phyloP scores from a whole-genome alignment of 176 grass and related monocot species.

The Triticum aestivum region IWGSC_CS_RefSeq_v2.1 NC_057803.1:96489026-96489525 shows the following conservation, averaged over 20 bases:
- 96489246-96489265: neutral
- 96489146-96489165: neutral
- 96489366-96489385: slow-evolving; percentile 16
- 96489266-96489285: slow-evolving; percentile 3
- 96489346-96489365: slow-evolving; percentile 6
- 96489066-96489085: neutral
- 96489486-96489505: slow-evolving; percentile 77
- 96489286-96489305: slow-evolving; percentile 2
- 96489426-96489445: neutral
- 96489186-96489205: neutral
- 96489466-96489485: slow-evolving; percentile 66
- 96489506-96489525: slow-evolving; percentile 58
- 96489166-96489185: neutral
- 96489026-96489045: slow-evolving; percentile 12
- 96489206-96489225: slow-evolving; percentile 8
- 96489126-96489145: neutral
- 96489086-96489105: neutral
- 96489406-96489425: neutral
- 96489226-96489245: neutral
- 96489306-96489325: neutral
- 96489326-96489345: neutral
- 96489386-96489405: neutral
- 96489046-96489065: neutral
- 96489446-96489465: slow-evolving; percentile 46
- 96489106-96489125: neutral